Evolutionary conservation across 2,329 filamentous ascomycete genomes (phyloP).

Genomic region (Xylaria multiplex): DNA sequence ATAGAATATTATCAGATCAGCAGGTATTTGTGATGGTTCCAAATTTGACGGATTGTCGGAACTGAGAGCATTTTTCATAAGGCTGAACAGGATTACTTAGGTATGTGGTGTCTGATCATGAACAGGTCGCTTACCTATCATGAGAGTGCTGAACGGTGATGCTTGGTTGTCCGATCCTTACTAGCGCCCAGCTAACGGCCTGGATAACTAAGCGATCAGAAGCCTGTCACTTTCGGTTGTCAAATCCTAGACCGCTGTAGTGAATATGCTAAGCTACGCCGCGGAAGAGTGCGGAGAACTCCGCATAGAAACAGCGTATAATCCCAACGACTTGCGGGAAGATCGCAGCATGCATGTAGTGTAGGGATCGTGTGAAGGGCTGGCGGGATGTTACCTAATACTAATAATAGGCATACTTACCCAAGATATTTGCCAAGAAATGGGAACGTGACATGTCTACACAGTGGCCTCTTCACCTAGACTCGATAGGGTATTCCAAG

Average conservation of each 20-base stretch:
- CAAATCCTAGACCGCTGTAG: slow-evolving; percentile 17
- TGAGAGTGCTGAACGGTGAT: slow-evolving; percentile 6
- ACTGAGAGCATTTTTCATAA: slow-evolving; percentile 5
- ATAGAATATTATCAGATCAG: slow-evolving; percentile 15
- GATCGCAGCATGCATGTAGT: slow-evolving; percentile 19
- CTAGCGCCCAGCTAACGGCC: slow-evolving; percentile 1
- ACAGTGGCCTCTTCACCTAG: background rate
- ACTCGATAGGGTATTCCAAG: background rate
- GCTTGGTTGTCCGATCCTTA: background rate
- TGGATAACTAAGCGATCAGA: background rate
- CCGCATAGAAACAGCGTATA: slow-evolving; percentile 14
- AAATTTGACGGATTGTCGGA: slow-evolving; percentile 12
- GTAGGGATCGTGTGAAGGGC: slow-evolving; percentile 1
- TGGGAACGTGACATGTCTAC: background rate
- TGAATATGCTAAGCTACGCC: background rate
- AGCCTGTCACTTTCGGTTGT: slow-evolving; percentile 7
- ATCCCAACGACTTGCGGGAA: slow-evolving; percentile 19
- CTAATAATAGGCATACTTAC: slow-evolving; percentile 20
- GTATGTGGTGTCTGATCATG: slow-evolving; percentile 10
- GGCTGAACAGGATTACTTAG: slow-evolving; percentile 10
- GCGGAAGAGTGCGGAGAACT: slow-evolving; percentile 6
- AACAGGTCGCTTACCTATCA: slow-evolving; percentile 6
- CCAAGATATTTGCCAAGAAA: slow-evolving; percentile 20
- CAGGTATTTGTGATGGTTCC: slow-evolving; percentile 33
- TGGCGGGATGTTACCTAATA: slow-evolving; percentile 27